Base-by-base conservation (phyloP, 352 stramenopile species). In the Peronosclerospora sorghi region DNA sequence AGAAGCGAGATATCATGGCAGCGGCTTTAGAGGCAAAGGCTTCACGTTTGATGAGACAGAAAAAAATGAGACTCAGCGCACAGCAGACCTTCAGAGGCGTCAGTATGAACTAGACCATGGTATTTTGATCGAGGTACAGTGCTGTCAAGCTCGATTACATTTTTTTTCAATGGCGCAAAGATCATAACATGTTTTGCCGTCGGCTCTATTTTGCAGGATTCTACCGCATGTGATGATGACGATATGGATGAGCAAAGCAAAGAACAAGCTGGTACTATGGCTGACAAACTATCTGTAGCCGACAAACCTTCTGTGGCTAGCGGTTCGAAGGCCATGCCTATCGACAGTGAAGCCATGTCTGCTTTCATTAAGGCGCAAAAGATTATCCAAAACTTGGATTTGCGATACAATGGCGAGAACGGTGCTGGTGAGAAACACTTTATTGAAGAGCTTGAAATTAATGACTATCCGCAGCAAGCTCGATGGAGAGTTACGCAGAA, bases 21-120 rank as follows among this genome's bases (percentile, higher is more conserved):
- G 86, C 47, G 96, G 96, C 0, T 99, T 98, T 60, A 95, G 95
- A 59, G 95, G 94, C 34, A 97, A 97, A 51, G 96, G 96, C 4
- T 99, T 96, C 64, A 98, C 91, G 1, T 99, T 99, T 53, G 96
- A 99, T 50, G 94, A 96, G 21, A 96, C 65, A 12, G 96, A 99
- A 59, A 83, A 96, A 45, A 98, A 86, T 37, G 96, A 98, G 62
- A 78, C 90, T 8, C 95, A 98, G 56, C 86, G 93, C 32, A 73
- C 88, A 20, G 87, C 87, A 29, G 79, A 95, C 54, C 58, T 96
- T 32, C 90, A 98, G 54, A 81, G 73, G 27, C 81, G 86, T 5
- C 86, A 94, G 46, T 93, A 93, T 41, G 83, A 95, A 50, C 59
- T 95, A 17, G 78, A 94, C 35, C 69, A 93, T 44, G 83, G 80